Conservation (phyloP, 345 rosid species). For the Melaleuca alternifolia region DNA sequence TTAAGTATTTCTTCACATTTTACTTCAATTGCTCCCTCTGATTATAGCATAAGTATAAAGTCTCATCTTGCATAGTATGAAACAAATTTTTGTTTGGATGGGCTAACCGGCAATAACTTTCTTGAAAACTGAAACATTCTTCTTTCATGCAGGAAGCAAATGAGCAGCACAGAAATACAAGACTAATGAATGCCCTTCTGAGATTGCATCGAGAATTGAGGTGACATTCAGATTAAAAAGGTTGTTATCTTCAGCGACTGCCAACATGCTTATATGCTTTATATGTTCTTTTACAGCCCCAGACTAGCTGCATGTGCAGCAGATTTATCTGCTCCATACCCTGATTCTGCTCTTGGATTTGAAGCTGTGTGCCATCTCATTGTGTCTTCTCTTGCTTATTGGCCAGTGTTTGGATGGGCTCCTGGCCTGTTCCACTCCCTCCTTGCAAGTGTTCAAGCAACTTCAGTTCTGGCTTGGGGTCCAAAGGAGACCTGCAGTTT, state of each 20-base stretch:
- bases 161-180: constrained; percentile 90
- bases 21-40: background rate
- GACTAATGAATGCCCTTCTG: constrained; percentile 76
- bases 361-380: constrained; percentile 92
- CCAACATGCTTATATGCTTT: background rate
- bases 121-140: background rate
- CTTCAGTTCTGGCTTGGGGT: constrained; percentile 69
- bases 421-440: constrained; percentile 92
- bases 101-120: background rate
- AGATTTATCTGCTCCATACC: constrained; percentile 77
- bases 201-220: constrained; percentile 90
- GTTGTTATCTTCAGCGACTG: constrained; percentile 1
- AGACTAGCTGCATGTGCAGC: constrained; percentile 95
- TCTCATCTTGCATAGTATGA: background rate
- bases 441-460: constrained; percentile 60
- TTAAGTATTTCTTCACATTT: background rate
- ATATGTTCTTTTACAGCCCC: constrained; percentile 58
- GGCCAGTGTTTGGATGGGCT: constrained; percentile 95
- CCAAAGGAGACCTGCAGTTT: constrained; percentile 97
- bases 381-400: constrained; percentile 85
- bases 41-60: background rate
- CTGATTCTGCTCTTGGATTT: constrained; percentile 85
- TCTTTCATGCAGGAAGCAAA: constrained; percentile 52
- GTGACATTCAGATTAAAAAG: constrained; percentile 17
- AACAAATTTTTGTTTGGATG: background rate